Evolutionary conservation across 176 grass and related monocot species (phyloP).

Genomic region (Hsuehochloa calcarea): DNA sequence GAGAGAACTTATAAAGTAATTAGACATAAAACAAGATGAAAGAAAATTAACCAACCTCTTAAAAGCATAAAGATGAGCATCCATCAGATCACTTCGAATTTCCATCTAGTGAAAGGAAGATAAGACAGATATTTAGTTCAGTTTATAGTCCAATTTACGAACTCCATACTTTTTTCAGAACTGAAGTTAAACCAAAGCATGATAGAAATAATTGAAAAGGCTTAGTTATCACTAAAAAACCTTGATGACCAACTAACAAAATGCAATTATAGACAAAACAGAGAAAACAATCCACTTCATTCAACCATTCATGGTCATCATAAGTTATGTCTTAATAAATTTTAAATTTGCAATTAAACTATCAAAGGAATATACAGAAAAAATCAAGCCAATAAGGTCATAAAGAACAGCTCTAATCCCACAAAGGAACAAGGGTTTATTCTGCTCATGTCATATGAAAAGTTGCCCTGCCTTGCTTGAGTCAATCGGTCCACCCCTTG

Average conservation of each 20-base stretch:
- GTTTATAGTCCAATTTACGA: neutral
- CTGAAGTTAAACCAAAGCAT: neutral
- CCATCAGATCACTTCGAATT: slow-evolving; percentile 96
- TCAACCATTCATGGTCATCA: neutral
- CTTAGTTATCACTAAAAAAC: neutral
- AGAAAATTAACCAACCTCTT: slow-evolving; percentile 59
- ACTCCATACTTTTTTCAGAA: neutral
- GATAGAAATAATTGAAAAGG: neutral
- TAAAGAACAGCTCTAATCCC: neutral
- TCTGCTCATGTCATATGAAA: neutral
- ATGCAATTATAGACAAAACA: neutral
- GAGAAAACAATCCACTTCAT: neutral
- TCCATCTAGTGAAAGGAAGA: slow-evolving; percentile 70
- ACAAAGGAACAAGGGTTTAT: neutral
- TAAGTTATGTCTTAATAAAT: neutral
- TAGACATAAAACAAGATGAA: slow-evolving; percentile 5
- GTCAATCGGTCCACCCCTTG: neutral
- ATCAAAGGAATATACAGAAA: neutral
- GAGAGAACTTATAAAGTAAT: slow-evolving; percentile 1
- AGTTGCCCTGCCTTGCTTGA: neutral
- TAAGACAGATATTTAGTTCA: slow-evolving; percentile 30
- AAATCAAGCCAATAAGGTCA: neutral
- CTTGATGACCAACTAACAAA: neutral
- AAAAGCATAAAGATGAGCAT: slow-evolving; percentile 98
- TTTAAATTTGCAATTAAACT: slow-evolving; percentile 2